These are phyloP conservation scores for Clitopilus passeckerianus DNA, from an alignment of 768 basidiomycete species.

Conservation along the genomic window DNA sequence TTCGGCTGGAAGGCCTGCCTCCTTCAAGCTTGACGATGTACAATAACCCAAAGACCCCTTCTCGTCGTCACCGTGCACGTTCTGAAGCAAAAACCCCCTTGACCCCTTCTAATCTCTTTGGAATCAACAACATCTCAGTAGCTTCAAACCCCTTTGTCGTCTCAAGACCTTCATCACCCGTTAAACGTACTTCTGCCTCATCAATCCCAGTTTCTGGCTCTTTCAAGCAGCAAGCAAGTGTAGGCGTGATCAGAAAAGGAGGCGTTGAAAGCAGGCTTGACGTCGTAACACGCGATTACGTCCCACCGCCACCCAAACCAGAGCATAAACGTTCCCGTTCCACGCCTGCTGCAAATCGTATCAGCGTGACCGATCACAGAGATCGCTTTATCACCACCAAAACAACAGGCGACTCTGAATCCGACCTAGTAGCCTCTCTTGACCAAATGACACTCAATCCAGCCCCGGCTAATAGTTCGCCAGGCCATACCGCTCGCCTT, in stretches of 20 bases:
- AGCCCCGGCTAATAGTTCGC: constrained; percentile 44
- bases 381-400: constrained; percentile 73
- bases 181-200: constrained; percentile 52
- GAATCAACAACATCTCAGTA: constrained; percentile 36
- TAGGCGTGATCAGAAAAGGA: constrained; percentile 70
- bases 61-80: constrained; percentile 37
- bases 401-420: constrained; percentile 28
- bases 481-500: constrained; percentile 74
- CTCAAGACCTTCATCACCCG: constrained; percentile 57
- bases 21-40: background rate
- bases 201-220: constrained; percentile 46
- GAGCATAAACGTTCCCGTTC: constrained; percentile 72
- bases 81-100: constrained; percentile 48
- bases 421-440: constrained; percentile 58
- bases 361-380: constrained; percentile 23
- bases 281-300: constrained; percentile 73
- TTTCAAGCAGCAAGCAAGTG: constrained; percentile 56
- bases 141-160: constrained; percentile 59
- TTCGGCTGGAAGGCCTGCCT: background rate
- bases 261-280: constrained; percentile 75
- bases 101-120: constrained; percentile 40
- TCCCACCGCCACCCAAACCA: constrained; percentile 50
- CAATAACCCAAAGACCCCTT: constrained; percentile 41
- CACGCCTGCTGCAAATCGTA: constrained; percentile 57
- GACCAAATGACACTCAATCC: constrained; percentile 59